Conservation (phyloP, 148 eudicot species). For the Hydrangea macrophylla region DNA sequence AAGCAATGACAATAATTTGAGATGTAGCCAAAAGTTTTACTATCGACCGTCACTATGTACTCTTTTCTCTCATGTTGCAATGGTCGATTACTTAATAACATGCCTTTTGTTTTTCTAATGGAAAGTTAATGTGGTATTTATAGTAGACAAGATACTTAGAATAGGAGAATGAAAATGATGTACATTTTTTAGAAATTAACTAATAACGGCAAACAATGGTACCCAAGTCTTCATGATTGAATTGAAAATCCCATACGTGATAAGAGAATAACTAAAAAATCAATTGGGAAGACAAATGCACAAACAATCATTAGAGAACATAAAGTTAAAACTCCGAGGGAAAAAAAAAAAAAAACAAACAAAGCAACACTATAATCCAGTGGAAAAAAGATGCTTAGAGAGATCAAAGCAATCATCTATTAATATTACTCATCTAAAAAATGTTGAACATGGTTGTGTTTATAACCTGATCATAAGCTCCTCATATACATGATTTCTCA, state of each 20-base stretch:
- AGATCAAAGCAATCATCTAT: background rate
- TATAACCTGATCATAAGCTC: background rate
- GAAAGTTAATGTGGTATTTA: background rate
- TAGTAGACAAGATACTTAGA: background rate
- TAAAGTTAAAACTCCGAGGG: background rate
- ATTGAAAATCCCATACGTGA: background rate
- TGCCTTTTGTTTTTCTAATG: background rate
- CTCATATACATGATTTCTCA: background rate
- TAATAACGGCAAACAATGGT: background rate
- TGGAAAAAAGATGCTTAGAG: conserved; percentile 10
- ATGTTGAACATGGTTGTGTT: background rate
- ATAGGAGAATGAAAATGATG: background rate
- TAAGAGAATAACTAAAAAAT: background rate
- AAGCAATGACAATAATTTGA: background rate
- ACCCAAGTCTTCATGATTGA: too few relatives aligned
- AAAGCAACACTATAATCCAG: background rate
- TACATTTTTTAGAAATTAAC: background rate
- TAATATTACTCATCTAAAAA: conserved; percentile 8
- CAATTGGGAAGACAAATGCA: background rate
- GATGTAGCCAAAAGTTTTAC: background rate
- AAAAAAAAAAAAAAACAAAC: too few relatives aligned
- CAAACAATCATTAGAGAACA: background rate
- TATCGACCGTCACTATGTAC: background rate
- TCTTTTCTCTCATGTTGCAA: background rate
- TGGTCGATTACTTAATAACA: background rate